Evolutionary conservation across 257 asterid species (phyloP), one percentile per base, ranked within the genome.

Genomic region (Prunella vulgaris): DNA sequence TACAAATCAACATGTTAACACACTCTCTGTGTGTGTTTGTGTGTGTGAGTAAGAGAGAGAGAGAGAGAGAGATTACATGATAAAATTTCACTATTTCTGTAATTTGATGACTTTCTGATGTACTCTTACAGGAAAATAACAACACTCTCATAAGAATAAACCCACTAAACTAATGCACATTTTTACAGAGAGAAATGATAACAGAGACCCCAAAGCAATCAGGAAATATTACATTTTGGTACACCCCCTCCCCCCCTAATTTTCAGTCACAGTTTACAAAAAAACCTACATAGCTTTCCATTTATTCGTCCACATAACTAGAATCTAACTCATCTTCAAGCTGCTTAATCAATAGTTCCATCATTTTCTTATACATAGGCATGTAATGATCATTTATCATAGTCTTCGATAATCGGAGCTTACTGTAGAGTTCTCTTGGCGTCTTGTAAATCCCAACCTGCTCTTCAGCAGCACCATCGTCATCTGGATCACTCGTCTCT

Each of bases 291-390:
- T 64, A 58, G 38, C 37, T 65, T 60, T 70, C 57, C 67, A 66
- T 44, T 49, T 17, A 27, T 25, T 60, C 77, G 74, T 30, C 74
- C 60, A 67, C 77, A 68, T 65, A 37, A 52, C 64, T 37, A 70
- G 81, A 54, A 71, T 80, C 96, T 66, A 79, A 84, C 81, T 79
- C 89, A 35, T 85, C 84, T 71, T 92, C 93, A 33, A 89, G 84
- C 33, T 87, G 91, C 75, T 66, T 79, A 80, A 92, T 92, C 86
- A 89, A 79, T 4, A 82, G 77, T 78, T 92, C 97, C 90, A 92
- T 92, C 88, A 85, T 84, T 81, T 87, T 89, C 88, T 85, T 92
- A 76, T 87, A 92, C 93, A 92, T 88, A 0, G 97, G 98, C 97
- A 92, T 92, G 57, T 86, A 92, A 86, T 92, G 98, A 73, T 92